A percentile compares a stretch with the other conserved stretches of the same genome.
Evolutionary conservation across 805 yeast species (phyloP).

Genomic region (Hanseniaspora meyeri): DNA sequence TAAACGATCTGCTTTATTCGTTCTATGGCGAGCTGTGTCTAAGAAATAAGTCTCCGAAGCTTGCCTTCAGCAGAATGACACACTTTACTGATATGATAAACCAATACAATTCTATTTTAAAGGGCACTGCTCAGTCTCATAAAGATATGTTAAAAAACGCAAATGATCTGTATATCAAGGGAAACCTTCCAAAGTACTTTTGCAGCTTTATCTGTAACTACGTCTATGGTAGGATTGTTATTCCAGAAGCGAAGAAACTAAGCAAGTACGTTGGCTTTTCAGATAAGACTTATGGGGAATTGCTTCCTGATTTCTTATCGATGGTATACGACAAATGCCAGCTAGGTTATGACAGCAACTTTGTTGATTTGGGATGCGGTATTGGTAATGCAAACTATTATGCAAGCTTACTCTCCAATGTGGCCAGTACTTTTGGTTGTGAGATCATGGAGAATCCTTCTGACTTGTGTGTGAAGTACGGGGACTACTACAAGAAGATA

Average conservation of each 20-base stretch:
- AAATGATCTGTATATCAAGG: conserved; percentile 18
- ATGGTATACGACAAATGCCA: conserved; percentile 51
- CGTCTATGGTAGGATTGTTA: conserved; percentile 61
- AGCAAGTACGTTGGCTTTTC: conserved; percentile 74
- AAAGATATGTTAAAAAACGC: conserved; percentile 33
- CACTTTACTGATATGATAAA: conserved; percentile 16
- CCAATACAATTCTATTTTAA: not conserved
- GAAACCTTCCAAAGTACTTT: conserved; percentile 31
- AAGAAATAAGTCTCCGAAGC: not conserved
- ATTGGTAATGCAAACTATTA: conserved; percentile 87
- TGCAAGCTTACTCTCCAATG: conserved; percentile 78
- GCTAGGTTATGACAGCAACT: conserved; percentile 41
- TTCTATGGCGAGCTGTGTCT: not conserved
- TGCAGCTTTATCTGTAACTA: conserved; percentile 43
- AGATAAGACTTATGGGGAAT: conserved; percentile 81
- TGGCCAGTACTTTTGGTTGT: conserved; percentile 66
- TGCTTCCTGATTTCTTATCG: conserved; percentile 65
- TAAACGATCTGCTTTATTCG: not conserved
- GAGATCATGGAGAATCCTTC: conserved; percentile 82
- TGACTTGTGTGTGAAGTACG: conserved; percentile 49
- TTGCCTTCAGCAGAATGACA: not conserved
- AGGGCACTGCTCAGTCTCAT: conserved; percentile 26
- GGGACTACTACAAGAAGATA: conserved; percentile 44
- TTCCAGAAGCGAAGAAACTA: conserved; percentile 55
- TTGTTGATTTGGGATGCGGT: conserved; percentile 85